Conservation (phyloP, 345 rosid genomes). For the Balakata baccata region DNA sequence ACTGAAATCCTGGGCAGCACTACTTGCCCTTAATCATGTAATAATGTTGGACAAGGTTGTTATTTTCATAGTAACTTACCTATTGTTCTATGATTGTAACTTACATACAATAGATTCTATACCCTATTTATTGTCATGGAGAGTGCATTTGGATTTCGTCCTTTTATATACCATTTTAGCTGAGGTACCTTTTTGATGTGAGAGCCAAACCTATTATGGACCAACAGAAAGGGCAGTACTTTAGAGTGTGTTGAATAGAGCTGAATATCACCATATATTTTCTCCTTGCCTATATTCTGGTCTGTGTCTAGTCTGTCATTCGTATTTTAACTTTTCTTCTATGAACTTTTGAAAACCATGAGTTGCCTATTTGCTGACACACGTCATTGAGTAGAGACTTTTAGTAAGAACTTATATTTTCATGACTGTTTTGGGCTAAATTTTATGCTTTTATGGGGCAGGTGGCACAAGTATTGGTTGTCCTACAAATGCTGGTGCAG, state of each 20-base stretch:
- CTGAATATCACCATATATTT: background rate
- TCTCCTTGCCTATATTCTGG: background rate
- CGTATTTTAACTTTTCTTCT: background rate
- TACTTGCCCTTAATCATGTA: background rate
- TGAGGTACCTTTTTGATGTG: background rate
- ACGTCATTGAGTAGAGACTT: background rate
- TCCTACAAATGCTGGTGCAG: conserved; percentile 89
- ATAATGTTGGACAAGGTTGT: background rate
- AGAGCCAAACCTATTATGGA: background rate
- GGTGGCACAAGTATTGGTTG: conserved; percentile 90
- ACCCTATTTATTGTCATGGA: background rate
- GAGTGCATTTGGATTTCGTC: background rate
- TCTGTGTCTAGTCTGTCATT: background rate
- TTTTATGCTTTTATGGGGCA: conserved; percentile 31
- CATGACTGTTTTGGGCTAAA: conserved; percentile 7
- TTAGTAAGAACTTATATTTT: background rate
- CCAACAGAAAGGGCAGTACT: background rate
- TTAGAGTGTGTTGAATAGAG: background rate
- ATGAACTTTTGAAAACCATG: background rate
- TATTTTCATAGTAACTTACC: no score
- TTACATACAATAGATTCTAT: background rate
- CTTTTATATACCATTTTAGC: background rate
- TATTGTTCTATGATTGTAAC: background rate
- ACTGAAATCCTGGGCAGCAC: background rate
- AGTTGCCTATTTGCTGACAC: background rate